Base-by-base conservation (phyloP, 768 basidiomycete genomes). In the Collybiopsis luxurians region DNA sequence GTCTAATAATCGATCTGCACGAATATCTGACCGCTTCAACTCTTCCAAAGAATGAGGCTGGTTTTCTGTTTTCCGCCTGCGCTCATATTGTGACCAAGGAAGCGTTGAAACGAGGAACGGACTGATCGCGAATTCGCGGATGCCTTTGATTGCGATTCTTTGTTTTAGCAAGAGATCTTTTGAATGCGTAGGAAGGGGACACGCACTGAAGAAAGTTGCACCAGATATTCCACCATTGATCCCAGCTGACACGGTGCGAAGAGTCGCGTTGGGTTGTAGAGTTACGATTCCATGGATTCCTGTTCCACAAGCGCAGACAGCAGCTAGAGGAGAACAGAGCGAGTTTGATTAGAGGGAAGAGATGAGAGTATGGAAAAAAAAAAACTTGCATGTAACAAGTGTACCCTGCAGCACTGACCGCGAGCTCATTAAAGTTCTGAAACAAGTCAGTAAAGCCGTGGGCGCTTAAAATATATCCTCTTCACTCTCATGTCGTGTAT, bases 331-430 rank as follows among this genome's bases (percentile, higher is more conserved):
- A 60, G 4, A 40, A 46, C 58, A 62, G 64, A 69, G 57, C 71
- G 65, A 61, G 59, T 38, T 62, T 39, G 57, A 53, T 61, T 57
- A 26, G 42, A 43, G 30, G 59, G 61, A 24, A 26, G 24, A 48
- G 56, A 34, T 51, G 30, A 15, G 34, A 53, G 47, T 36, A 57
- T 45, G 58, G 63, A 73, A 74, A 77, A 71, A 87, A 86, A 84
- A 83, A 90, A 83, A 90, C 89, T 87, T 80, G 89, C 89, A 91
- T 85, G 86, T 83, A 72, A 80, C 69, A 59, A 81, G 64, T 26
- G 86, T 82, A 56, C 87, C 86, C 56, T 79, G 73, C 27, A 78
- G 74, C 44, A 90, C 75, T 42, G 53, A 46, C 31, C 58, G 42
- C 2, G 52, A 53, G 45, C 43, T 55, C 53, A 54, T 54, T 27